Percentiles rank a stretch among this genome's conserved stretches.
Conservation (phyloP, 371 early-diverging fungal species). For the Apophysomyces sp. region DNA sequence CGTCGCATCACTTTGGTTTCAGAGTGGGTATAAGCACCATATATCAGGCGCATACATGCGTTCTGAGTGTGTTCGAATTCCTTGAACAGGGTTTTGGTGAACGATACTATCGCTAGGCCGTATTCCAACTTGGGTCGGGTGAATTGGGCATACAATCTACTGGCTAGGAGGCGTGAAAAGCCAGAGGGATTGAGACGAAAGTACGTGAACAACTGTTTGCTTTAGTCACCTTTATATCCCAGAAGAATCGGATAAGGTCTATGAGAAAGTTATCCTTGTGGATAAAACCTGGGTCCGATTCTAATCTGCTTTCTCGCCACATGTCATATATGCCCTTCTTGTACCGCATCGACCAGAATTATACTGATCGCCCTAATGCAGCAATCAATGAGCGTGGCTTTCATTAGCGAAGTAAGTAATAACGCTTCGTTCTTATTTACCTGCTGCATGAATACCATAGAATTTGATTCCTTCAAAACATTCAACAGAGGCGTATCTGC, state of each 20-base stretch:
- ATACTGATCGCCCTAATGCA: background rate
- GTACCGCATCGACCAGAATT: background rate
- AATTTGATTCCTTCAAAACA: background rate
- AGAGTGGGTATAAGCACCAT: background rate
- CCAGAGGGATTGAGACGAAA: too few species aligned
- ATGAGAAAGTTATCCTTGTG: background rate
- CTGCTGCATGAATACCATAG: background rate
- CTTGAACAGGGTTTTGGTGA: background rate
- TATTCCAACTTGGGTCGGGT: conserved; percentile 13
- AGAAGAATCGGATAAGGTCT: background rate
- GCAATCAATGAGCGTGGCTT: background rate
- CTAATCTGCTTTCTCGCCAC: background rate
- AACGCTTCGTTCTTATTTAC: background rate
- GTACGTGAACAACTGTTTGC: too few species aligned
- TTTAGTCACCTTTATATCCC: background rate
- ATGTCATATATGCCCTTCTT: background rate
- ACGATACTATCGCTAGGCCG: conserved; percentile 8
- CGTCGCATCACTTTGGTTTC: conserved; percentile 4
- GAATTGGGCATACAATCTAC: conserved; percentile 9
- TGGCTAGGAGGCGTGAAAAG: background rate
- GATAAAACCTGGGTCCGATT: background rate
- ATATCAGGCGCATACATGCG: background rate
- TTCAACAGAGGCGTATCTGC: background rate
- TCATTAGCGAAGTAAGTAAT: background rate
- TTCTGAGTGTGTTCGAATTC: conserved; percentile 4